Base-by-base conservation (phyloP, 1,139 yeast species). In the Zygosaccharomyces sapae region DNA sequence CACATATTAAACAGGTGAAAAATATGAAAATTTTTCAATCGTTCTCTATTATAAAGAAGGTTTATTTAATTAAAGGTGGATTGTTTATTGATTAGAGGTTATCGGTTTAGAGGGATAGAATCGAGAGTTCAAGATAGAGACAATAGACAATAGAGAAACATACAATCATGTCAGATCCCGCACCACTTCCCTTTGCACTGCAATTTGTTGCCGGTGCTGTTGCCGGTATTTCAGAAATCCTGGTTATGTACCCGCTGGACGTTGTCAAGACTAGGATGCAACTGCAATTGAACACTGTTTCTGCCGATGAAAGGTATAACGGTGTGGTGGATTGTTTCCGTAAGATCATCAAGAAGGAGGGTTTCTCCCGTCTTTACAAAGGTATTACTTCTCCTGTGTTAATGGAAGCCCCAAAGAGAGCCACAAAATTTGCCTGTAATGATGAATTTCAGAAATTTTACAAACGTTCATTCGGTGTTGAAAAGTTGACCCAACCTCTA, bases 321-420 rank as follows among this genome's bases (percentile, higher is more conserved):
- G 96, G 97, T 61, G 87, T 95, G 62, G 62, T 89, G 53, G 92
- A 86, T 62, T 86, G 96, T 65, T 69, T 94, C 57, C 71, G 77
- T 58, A 88, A 89, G 70, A 92, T 92, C 58, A 77, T 92, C 58
- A 79, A 77, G 61, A 83, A 80, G 56, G 99, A 94, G 70, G 99
- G 98, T 38, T 75, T 80, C 44, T 71, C 83, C 19, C 77, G 95
- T 55, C 76, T 92, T 52, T 94, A 92, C 70, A 83, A 90, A 67
- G 98, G 98, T 55, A 92, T 92, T 59, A 73, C 85, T 27, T 97
- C 98, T 13, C 99, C 99, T 40, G 87, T 92, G 59, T 76, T 92
- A 63, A 92, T 92, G 98, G 99, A 92, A 68, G 98, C 98, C n/a
- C 98, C 98, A 54, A 92, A 92, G 76, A 75, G 90, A 73, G 98